Base-by-base conservation (phyloP, 768 basidiomycete species). In the Daedalea quercina region DNA sequence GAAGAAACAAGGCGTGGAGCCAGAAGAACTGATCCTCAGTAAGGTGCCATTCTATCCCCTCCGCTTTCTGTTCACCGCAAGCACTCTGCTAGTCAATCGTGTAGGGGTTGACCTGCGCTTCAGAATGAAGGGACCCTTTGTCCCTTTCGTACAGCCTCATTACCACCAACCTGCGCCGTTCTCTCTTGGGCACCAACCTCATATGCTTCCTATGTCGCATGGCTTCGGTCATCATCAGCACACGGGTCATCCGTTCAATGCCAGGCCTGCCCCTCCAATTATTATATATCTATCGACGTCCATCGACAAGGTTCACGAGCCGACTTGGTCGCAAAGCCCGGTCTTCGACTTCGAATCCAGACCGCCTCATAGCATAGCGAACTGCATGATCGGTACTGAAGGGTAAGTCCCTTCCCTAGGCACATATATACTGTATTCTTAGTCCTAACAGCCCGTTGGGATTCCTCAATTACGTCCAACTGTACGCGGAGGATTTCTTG, bases 231-330 rank as follows among this genome's bases (percentile, higher is more conserved):
- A 40, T 4, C 34, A 47, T 13, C 47, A 17, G 50, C 45, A 17
- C 48, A 37, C 17, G 4, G 49, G 44, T 42, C 22, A 25, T 1
- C 40, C 20, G 19, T 47, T 47, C n/a, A 40, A n/a, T n/a, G 33
- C 3, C 19, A n/a, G 33, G 40, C 6, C 50, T 64, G 13, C 51
- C 26, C 13, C 50, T 55, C 35, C 65, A 66, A 43, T 65, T 6
- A 65, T 76, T 34, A 63, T 72, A 52, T 78, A 76, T 47, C 62
- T 76, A 25, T 70, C 75, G 49, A 77, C 76, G 0, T 72, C 75
- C 0, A 52, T 57, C 19, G 59, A 62, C 33, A 56, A 70, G 17
- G 58, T 56, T 2, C 64, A 68, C 37, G 60, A 65, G 47, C 71
- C 76, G 0, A 65, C 72, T 52, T 75, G 75, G 69, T 72, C 73